These are phyloP conservation scores for Saccharum spontaneum DNA, from an alignment of 176 grass and related monocot genomes.

Conservation along the genomic window DNA sequence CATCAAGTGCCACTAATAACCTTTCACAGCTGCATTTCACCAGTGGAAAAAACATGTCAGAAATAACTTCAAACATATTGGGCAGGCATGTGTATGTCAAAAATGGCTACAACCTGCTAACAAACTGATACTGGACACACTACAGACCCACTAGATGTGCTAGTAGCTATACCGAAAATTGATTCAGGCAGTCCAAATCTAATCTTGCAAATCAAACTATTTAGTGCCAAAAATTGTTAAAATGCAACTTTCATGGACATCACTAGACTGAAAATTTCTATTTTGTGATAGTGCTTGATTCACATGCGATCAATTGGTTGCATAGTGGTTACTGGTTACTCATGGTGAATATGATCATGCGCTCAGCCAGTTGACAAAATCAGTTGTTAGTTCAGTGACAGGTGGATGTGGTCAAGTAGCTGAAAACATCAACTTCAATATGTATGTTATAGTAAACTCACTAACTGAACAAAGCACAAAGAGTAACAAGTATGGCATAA, in stretches of 20 bases:
- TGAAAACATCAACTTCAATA: not conserved
- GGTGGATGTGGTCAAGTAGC: not conserved
- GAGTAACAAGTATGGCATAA: not conserved
- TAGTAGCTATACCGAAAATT: not conserved
- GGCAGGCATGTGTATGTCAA: conserved; percentile 5
- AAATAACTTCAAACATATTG: not conserved
- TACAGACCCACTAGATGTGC: not conserved
- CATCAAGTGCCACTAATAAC: conserved; percentile 77
- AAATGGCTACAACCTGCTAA: conserved; percentile 5
- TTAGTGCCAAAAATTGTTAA: not conserved
- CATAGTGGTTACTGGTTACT: too few relatives aligned
- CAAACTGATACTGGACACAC: not conserved
- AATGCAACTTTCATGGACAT: not conserved
- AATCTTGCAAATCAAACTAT: conserved; percentile 8
- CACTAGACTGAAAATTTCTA: not conserved
- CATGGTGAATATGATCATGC: too few relatives aligned
- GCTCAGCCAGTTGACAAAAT: not conserved
- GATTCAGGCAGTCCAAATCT: not conserved
- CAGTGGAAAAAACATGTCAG: conserved; percentile 36
- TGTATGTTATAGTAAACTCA: not conserved
- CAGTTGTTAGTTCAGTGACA: not conserved
- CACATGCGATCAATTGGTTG: not conserved
- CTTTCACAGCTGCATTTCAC: conserved; percentile 68
- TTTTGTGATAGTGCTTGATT: not conserved
- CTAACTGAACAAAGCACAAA: conserved; percentile 29